Evolutionary conservation across 768 basidiomycete genomes (phyloP).

Genomic region (Calocera viscosa): DNA sequence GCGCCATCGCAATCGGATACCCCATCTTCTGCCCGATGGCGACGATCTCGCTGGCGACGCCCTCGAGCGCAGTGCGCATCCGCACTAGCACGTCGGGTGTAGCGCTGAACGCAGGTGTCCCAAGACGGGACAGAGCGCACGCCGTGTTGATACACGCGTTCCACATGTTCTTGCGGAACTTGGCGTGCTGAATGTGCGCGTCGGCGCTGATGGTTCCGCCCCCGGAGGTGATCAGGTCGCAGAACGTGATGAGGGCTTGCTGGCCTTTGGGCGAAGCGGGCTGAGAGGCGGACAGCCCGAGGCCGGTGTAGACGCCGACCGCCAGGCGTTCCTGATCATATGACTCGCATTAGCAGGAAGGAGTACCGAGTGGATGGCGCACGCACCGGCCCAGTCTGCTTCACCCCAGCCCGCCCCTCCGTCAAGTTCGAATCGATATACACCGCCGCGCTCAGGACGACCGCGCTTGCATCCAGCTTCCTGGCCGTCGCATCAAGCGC

Average conservation of each 20-base stretch:
- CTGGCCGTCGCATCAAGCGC: slow-evolving; percentile 21
- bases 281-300: not conserved
- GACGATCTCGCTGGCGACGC: not conserved
- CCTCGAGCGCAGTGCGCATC: not conserved
- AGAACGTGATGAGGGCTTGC: slow-evolving; percentile 10
- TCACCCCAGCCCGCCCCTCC: slow-evolving; percentile 12
- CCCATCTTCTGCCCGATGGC: not conserved
- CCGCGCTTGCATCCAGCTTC: slow-evolving; percentile 18
- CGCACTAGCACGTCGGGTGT: not conserved
- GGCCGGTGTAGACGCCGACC: not conserved
- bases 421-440: slow-evolving; percentile 10
- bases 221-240: slow-evolving; percentile 10
- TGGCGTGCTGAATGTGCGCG: slow-evolving; percentile 12
- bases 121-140: not conserved
- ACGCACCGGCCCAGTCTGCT: slow-evolving; percentile 13
- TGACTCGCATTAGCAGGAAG: not conserved
- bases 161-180: slow-evolving; percentile 14
- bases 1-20: not conserved
- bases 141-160: not conserved
- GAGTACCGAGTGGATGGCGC: not conserved
- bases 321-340: not conserved
- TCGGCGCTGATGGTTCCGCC: slow-evolving; percentile 12
- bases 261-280: slow-evolving; percentile 7
- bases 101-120: not conserved
- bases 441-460: slow-evolving; percentile 20